Evolutionary conservation across 768 basidiomycete species (phyloP).

Genomic region (Agrocybe pediades): DNA sequence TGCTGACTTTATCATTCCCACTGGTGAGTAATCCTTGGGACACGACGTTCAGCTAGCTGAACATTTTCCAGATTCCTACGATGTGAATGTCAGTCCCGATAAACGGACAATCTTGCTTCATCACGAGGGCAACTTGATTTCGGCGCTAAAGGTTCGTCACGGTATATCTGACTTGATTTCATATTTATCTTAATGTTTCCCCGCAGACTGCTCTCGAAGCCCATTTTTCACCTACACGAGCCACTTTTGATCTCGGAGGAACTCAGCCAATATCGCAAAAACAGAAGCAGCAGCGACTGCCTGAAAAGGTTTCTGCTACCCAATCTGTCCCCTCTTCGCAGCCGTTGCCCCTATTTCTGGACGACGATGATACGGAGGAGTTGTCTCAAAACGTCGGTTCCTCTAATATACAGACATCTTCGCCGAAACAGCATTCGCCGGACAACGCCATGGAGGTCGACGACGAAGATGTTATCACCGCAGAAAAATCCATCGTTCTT

Average conservation of each 20-base stretch:
- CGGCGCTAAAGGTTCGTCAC: constrained; percentile 68
- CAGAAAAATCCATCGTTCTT: constrained; percentile 6
- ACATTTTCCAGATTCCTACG: constrained; percentile 61
- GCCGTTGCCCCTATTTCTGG: too few species aligned
- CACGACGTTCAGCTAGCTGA: background rate
- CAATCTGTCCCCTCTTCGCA: too few species aligned
- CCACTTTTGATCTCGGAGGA: constrained; percentile 62
- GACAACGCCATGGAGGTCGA: constrained; percentile 12
- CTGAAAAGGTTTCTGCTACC: too few species aligned
- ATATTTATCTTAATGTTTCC: background rate
- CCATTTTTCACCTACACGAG: constrained; percentile 67
- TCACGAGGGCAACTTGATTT: constrained; percentile 78
- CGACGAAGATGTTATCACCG: constrained; percentile 2
- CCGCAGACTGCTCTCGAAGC: constrained; percentile 65
- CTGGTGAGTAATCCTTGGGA: constrained; percentile 47
- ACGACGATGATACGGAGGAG: background rate
- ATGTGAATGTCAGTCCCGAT: constrained; percentile 96
- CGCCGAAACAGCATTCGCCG: background rate
- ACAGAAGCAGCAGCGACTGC: background rate
- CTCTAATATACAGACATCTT: background rate
- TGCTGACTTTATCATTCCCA: constrained; percentile 82
- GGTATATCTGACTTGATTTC: background rate
- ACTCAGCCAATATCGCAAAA: constrained; percentile 20
- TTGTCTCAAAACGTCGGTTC: background rate
- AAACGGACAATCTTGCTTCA: constrained; percentile 95